Base-by-base conservation (phyloP, 257 asterid species). In the Anisodus acutangulus region DNA sequence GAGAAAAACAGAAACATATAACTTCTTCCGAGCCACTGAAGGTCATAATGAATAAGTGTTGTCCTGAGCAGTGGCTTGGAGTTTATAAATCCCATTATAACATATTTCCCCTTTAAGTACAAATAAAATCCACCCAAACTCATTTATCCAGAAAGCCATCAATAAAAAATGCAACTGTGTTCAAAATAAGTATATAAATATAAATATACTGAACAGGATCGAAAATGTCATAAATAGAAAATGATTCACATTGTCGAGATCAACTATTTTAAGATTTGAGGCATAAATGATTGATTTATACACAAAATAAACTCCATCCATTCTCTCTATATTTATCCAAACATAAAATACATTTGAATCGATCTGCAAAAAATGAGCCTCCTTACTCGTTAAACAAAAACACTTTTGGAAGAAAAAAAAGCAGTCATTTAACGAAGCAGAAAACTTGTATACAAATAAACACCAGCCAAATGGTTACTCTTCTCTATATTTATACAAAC, bases 51-150 rank as follows among this genome's bases (percentile, higher is more conserved):
- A 45, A 47, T 5, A 47, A 72, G 59, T 10, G 1, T 19, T 41
- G 10, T 6, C 39, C 41, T 9, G 39, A 72, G 60, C 10, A 16
- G 3, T 51, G 22, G 51, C 1, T 74, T 49, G 58, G 19, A 74
- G 62, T 19, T 22, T 26, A 74, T 35, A 74, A n/a, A 10, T 71
- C 79, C 53, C 16, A 19, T 45, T 45, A 10, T 9, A n/a, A 19
- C 60, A 19, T 41, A 47, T 10, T 19, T 19, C 22, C 80, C 80
- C 37, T n/a, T 47, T 49, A 22, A 1, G 41, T 74, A 49, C 22
- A 51, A 76, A 51, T 0, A 76, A 76, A 76, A 53, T 76, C 81
- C 81, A 76, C 11, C 26, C 76, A 13, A 74, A 49, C 45, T 51
- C 41, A 51, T 26, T 12, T 17, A 51, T 76, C 47, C 22, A 2